Evolutionary conservation across 163 green algal species (phyloP).

Genomic region (Coccomyxa subellipsoidea): DNA sequence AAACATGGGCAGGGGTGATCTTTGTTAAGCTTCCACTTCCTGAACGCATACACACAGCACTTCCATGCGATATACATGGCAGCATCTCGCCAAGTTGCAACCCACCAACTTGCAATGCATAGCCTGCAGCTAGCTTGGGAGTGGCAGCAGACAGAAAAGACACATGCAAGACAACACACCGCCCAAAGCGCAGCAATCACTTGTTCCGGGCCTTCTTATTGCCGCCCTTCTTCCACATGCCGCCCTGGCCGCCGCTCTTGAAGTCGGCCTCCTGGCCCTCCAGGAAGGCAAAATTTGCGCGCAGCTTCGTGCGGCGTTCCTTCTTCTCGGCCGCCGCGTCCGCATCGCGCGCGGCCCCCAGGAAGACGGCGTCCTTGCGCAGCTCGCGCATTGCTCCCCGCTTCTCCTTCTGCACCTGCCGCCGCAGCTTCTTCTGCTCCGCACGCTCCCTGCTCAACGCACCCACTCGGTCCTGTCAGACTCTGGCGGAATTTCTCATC

Average conservation of each 20-base stretch:
- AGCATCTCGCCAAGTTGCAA: too few species aligned
- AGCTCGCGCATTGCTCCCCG: slow-evolving; percentile 82
- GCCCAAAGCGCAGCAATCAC: neutral
- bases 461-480: neutral
- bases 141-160: too few species aligned
- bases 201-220: neutral
- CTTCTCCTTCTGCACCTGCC: slow-evolving; percentile 75
- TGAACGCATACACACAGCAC: too few species aligned
- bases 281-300: slow-evolving; percentile 53
- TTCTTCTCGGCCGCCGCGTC: slow-evolving; percentile 28
- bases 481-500: neutral
- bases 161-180: too few species aligned
- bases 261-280: slow-evolving; percentile 78
- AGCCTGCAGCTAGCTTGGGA: too few species aligned
- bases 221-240: slow-evolving; percentile 63
- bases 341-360: slow-evolving; percentile 68
- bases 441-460: slow-evolving; percentile 38
- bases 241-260: slow-evolving; percentile 79
- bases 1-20: too few species aligned
- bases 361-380: slow-evolving; percentile 82
- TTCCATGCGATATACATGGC: too few species aligned
- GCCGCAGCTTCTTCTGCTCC: slow-evolving; percentile 75
- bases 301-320: slow-evolving; percentile 8
- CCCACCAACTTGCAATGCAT: too few species aligned
- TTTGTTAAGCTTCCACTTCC: too few species aligned